Conservation (phyloP, 768 basidiomycete species). For the Dendrothele bispora region DNA sequence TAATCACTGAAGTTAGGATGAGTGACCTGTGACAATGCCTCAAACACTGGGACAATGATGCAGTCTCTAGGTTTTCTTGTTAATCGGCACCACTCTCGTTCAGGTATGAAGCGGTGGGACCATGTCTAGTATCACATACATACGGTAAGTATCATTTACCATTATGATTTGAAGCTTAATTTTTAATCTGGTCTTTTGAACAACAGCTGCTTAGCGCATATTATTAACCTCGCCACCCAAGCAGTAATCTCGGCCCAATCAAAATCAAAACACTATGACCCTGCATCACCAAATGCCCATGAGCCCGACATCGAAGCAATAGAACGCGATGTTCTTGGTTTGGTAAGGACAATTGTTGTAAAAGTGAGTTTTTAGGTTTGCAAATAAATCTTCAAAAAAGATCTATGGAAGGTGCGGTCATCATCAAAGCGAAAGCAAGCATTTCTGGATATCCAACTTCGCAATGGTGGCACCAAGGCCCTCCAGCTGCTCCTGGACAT, state of each 20-base stretch:
- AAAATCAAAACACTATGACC: slow-evolving; percentile 21
- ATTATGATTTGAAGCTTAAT: neutral
- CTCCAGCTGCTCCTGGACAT: slow-evolving; percentile 22
- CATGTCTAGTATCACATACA: neutral
- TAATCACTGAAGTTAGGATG: slow-evolving; percentile 25
- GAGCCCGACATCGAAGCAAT: slow-evolving; percentile 2
- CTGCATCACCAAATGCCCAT: slow-evolving; percentile 17
- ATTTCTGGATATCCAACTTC: slow-evolving; percentile 18
- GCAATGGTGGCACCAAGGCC: slow-evolving; percentile 2
- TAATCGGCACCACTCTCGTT: neutral
- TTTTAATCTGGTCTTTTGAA: neutral
- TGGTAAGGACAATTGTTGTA: slow-evolving; percentile 22
- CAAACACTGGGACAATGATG: slow-evolving; percentile 37
- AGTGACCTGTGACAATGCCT: slow-evolving; percentile 38
- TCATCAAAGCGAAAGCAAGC: slow-evolving; percentile 22
- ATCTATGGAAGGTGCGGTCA: slow-evolving; percentile 16
- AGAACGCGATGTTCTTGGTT: slow-evolving; percentile 23
- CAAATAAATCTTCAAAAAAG: slow-evolving; percentile 3
- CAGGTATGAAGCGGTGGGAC: neutral
- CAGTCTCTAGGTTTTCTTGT: slow-evolving; percentile 17
- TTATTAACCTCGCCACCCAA: slow-evolving; percentile 34
- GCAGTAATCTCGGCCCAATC: slow-evolving; percentile 25
- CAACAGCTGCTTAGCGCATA: slow-evolving; percentile 29
- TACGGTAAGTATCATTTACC: slow-evolving; percentile 6
- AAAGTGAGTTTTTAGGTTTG: slow-evolving; percentile 16